Evolutionary conservation across 1,284 basidiomycete species (phyloP), one percentile per base, ranked within the genome.

Genomic region (Abortiporus biennis): DNA sequence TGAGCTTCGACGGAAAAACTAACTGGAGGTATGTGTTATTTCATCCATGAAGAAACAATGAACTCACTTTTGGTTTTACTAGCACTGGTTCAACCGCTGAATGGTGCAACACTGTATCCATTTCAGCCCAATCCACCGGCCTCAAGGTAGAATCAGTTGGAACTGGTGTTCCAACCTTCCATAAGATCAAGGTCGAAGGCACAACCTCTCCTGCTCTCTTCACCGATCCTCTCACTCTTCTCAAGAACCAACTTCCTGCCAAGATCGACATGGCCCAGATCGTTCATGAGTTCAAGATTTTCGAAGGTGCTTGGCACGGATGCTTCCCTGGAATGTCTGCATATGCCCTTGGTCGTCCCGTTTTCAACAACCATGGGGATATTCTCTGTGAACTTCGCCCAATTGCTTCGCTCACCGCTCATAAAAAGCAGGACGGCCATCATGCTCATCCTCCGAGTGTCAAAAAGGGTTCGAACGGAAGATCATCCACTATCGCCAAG

Each of bases 1-100:
- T n/a, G n/a, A 46, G 55, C 42, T 51, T 52, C 36, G 48, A 47
- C 19, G 40, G n/a, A 24, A 30, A 33, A 3, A 40, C 51, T 25
- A 31, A 43, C 13, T 54, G 53, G 46, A 56, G 48, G 58, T 58
- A 42, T 13, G 54, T 44, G 3, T n/a, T n/a, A 12, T 11, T 16
- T 1, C 12, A 20, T 17, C 36, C 8, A 31, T 13, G 3, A 1
- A 19, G 22, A 3, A 38, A 3, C 15, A 23, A 22, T 45, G 6
- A 43, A 9, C 20, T 20, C 32, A 21, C 27, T 31, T 22, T 15
- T 32, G 13, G n/a, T 43, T 56, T 4, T 32, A 20, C 1, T 31
- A 56, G 56, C 38, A 48, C 48, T 20, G 44, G 44, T 24, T 48
- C 52, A 2, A 34, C 44, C 13, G 52, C 50, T 5, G 33, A 43